These are phyloP conservation scores for Oligophagozyma castellii DNA, from an alignment of 1,139 yeast species.

Conservation along the genomic window DNA sequence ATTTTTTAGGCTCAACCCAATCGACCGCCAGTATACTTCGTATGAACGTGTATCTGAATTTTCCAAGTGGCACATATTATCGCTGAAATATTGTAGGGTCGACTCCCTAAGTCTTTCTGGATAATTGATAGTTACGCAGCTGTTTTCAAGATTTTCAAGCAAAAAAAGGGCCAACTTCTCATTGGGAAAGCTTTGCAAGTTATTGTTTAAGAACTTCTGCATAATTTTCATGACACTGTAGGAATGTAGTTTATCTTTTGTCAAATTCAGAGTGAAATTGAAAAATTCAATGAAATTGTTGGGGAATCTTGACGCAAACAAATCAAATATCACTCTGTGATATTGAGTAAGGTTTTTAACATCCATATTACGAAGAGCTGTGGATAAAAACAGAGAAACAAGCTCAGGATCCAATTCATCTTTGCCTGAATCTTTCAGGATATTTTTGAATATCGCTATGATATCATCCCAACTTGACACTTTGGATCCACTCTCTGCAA, in stretches of 20 bases:
- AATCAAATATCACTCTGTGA: conserved; percentile 33
- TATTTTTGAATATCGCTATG: conserved; percentile 7
- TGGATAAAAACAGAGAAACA: conserved; percentile 28
- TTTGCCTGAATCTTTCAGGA: conserved; percentile 6
- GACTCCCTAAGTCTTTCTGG: conserved; percentile 11
- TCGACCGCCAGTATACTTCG: conserved; percentile 27
- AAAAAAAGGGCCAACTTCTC: conserved; percentile 35
- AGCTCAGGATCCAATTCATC: conserved; percentile 14
- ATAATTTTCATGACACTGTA: conserved; percentile 33
- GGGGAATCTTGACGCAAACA: conserved; percentile 25
- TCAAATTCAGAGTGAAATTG: conserved; percentile 31
- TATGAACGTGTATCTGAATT: no score
- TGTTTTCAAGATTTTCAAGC: conserved; percentile 22
- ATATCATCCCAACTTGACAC: conserved; percentile 29
- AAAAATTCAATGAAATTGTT: conserved; percentile 35
- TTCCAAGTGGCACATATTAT: conserved; percentile 15
- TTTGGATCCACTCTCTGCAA: conserved; percentile 59
- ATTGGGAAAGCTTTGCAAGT: conserved; percentile 25
- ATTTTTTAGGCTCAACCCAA: conserved; percentile 11
- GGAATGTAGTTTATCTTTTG: conserved; percentile 33
- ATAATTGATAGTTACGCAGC: conserved; percentile 6
- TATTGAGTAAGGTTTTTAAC: conserved; percentile 34
- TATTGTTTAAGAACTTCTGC: conserved; percentile 35
- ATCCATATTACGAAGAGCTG: conserved; percentile 48
- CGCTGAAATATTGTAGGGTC: conserved; percentile 2